These are phyloP conservation scores for Trichoderma arundinaceum DNA, from an alignment of 2,329 filamentous ascomycete genomes.

Conservation along the genomic window DNA sequence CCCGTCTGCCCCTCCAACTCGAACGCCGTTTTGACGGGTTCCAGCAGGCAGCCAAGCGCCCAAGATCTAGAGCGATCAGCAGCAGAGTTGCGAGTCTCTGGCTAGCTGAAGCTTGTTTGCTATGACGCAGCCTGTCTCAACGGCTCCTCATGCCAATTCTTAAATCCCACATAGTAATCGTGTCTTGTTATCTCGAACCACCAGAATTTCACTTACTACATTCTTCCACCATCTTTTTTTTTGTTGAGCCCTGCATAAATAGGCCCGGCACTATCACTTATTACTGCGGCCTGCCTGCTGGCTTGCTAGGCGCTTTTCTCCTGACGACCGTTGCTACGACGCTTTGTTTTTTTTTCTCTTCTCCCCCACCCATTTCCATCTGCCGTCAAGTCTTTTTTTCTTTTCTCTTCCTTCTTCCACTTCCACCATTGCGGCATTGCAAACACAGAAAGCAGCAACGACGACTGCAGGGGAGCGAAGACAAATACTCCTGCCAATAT, in stretches of 20 bases:
- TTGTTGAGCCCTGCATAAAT: not conserved
- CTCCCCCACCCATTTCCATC: not conserved
- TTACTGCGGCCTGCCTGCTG: not conserved
- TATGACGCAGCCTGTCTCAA: conserved; percentile 27
- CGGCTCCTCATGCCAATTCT: not conserved
- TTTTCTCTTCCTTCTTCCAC: conserved; percentile 13
- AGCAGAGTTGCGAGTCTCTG: not conserved
- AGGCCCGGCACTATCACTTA: not conserved
- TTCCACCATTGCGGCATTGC: not conserved
- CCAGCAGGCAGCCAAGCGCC: not conserved
- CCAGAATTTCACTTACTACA: not conserved
- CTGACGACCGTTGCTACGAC: conserved; percentile 28
- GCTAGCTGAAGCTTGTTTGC: conserved; percentile 27
- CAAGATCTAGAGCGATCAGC: not conserved
- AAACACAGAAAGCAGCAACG: conserved; percentile 11
- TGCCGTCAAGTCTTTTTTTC: conserved; percentile 1
- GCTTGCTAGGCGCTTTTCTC: conserved; percentile 14
- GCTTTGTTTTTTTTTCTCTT: conserved; percentile 20
- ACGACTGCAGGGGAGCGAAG: conserved; percentile 21
- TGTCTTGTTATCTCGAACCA: not conserved
- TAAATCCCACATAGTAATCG: not conserved
- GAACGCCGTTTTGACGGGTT: too few relatives aligned
- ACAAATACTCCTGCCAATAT: conserved; percentile 39
- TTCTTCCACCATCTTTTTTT: not conserved
- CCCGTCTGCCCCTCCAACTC: conserved; percentile 4